Conservation (phyloP, 1,284 basidiomycete genomes). For the Rhodotorula sp. region DNA sequence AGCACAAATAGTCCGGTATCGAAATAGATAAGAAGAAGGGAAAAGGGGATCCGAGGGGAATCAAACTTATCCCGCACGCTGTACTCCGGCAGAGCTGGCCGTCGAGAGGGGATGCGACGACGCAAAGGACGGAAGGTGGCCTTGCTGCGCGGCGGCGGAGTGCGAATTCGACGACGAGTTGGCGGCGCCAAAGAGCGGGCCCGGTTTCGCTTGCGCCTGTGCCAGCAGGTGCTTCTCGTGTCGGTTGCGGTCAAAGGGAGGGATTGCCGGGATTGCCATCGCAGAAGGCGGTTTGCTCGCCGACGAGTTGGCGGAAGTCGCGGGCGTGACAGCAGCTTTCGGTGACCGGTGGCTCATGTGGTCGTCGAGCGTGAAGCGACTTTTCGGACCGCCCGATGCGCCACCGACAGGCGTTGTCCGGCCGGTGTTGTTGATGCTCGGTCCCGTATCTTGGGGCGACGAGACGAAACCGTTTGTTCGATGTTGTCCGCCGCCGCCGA, state of each 20-base stretch:
- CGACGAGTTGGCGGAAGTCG: neutral
- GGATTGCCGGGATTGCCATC: conserved; percentile 35
- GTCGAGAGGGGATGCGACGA: too few relatives aligned
- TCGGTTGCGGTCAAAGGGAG: conserved; percentile 28
- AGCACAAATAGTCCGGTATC: neutral
- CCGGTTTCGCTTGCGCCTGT: neutral
- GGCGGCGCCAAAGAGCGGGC: neutral
- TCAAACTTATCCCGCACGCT: neutral
- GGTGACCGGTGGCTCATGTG: conserved; percentile 38
- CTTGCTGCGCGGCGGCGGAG: neutral
- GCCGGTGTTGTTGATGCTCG: conserved; percentile 2
- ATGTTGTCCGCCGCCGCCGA: conserved; percentile 9
- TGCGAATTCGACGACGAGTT: too few relatives aligned
- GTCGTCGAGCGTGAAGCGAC: conserved; percentile 34
- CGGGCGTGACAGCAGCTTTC: conserved; percentile 11
- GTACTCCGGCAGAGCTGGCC: neutral
- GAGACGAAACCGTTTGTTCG: conserved; percentile 1
- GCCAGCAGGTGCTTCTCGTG: conserved; percentile 18
- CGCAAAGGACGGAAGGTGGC: too few relatives aligned
- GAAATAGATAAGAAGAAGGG: neutral
- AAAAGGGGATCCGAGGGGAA: neutral
- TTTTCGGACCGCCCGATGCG: conserved; percentile 11
- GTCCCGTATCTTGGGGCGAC: neutral
- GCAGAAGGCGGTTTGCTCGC: conserved; percentile 12
- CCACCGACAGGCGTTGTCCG: conserved; percentile 12